Conservation (phyloP, 108 stramenopile species). For the Cyclotella choctawhatcheeana region DNA sequence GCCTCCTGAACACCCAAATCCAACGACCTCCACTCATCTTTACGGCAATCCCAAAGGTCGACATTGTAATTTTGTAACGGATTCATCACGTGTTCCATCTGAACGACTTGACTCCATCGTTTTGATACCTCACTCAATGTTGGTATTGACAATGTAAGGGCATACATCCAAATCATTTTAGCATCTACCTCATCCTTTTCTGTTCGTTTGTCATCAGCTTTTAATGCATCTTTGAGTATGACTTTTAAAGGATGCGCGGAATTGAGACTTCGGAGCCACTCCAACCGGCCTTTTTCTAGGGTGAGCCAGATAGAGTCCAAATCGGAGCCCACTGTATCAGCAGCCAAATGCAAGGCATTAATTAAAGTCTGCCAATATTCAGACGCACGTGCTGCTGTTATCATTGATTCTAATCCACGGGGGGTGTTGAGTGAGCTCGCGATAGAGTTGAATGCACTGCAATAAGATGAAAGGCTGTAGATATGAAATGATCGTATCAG, state of each 20-base stretch:
- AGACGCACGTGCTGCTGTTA: constrained; percentile 52
- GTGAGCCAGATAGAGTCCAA: constrained; percentile 60
- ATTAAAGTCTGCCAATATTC: constrained; percentile 48
- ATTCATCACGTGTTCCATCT: constrained; percentile 50
- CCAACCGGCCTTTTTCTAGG: constrained; percentile 56
- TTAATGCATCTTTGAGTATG: constrained; percentile 55
- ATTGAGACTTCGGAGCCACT: constrained; percentile 58
- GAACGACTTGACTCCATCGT: constrained; percentile 52
- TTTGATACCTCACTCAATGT: constrained; percentile 29
- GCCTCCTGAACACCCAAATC: constrained; percentile 69
- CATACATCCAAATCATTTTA: constrained; percentile 75
- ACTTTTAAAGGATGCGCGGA: constrained; percentile 63
- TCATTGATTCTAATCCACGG: constrained; percentile 44
- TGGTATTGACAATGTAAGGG: constrained; percentile 51
- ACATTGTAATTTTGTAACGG: constrained; percentile 60
- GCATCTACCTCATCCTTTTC: constrained; percentile 68
- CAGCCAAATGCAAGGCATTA: constrained; percentile 38
- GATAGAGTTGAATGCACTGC: constrained; percentile 29
- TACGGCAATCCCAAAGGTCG: constrained; percentile 63
- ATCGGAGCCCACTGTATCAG: constrained; percentile 52
- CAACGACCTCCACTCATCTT: constrained; percentile 60
- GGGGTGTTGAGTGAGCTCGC: constrained; percentile 34
- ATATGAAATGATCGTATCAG: background rate
- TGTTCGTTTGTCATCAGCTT: constrained; percentile 42
- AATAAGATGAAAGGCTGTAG: background rate